Percentiles rank a stretch among this genome's conserved stretches.
Evolutionary conservation across 176 grass and related monocot genomes (phyloP).

Genomic region (Areca catechu): DNA sequence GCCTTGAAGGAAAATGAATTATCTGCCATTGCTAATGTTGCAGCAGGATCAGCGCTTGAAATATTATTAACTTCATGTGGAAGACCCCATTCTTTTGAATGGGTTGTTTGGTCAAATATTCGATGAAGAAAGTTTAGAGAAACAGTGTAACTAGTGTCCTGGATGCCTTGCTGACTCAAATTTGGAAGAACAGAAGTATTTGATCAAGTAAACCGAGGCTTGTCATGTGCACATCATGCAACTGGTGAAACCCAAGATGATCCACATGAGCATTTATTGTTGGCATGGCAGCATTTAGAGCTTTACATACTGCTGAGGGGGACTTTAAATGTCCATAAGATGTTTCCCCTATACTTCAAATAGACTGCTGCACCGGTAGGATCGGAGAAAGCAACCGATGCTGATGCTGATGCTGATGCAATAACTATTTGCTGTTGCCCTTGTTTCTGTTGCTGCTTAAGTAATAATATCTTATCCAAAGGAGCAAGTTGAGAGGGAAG

Average conservation of each 20-base stretch:
- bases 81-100: conserved; percentile 31
- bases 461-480: conserved; percentile 77
- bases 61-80: conserved; percentile 20
- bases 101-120: conserved; percentile 15
- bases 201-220: conserved; percentile 15
- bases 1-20: conserved; percentile 12
- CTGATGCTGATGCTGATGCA: conserved; percentile 34
- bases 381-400: conserved; percentile 55
- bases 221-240: conserved; percentile 43
- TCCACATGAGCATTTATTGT: conserved; percentile 32
- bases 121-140: conserved; percentile 26
- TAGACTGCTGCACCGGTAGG: conserved; percentile 20
- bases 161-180: conserved; percentile 25
- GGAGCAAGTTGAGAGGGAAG: conserved; percentile 59
- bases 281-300: conserved; percentile 6
- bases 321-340: conserved; percentile 22
- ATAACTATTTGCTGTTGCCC: conserved; percentile 50
- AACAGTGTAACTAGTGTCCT: conserved; percentile 24
- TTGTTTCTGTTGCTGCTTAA: conserved; percentile 82
- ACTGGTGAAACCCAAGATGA: conserved; percentile 30
- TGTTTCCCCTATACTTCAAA: conserved; percentile 32
- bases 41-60: conserved; percentile 1
- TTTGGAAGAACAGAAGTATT: conserved; percentile 29
- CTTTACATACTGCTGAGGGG: conserved; percentile 1
- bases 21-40: conserved; percentile 19